Conservation (phyloP, 805 yeast genomes). For the Lachancea quebecensis region DNA sequence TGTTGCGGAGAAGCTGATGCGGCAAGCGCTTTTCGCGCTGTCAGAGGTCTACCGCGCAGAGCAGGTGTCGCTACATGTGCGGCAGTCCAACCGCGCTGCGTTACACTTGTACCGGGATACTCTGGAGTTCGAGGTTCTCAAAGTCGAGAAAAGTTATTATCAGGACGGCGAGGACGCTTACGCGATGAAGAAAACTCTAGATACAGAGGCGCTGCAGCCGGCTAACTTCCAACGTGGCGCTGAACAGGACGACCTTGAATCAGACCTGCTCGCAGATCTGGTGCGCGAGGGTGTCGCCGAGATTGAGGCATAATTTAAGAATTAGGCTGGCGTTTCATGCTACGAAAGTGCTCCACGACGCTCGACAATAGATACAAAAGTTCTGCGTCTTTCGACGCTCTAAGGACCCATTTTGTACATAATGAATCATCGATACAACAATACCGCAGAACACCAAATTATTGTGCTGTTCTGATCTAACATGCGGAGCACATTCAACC, state of each 20-base stretch:
- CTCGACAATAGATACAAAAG: no score
- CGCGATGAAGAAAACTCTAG: conserved; percentile 74
- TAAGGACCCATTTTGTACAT: no score
- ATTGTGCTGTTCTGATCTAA: no score
- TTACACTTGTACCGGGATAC: conserved; percentile 85
- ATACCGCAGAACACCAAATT: no score
- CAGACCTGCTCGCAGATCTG: conserved; percentile 35
- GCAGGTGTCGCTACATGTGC: conserved; percentile 85
- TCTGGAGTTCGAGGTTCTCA: conserved; percentile 70
- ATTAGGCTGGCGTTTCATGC: no score
- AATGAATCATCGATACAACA: no score
- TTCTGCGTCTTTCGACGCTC: no score
- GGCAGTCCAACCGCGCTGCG: conserved; percentile 91
- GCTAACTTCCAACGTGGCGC: conserved; percentile 43
- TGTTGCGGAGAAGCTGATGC: conserved; percentile 84
- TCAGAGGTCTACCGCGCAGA: conserved; percentile 75
- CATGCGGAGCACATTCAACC: no score
- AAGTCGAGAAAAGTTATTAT: conserved; percentile 82
- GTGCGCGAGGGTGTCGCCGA: conserved; percentile 18
- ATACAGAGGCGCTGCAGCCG: conserved; percentile 55
- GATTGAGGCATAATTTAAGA: conserved; percentile 11
- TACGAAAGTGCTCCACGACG: no score
- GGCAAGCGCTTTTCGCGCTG: conserved; percentile 72
- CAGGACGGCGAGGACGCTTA: conserved; percentile 98
- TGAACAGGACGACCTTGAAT: conserved; percentile 49